Evolutionary conservation across 2,329 filamentous ascomycete species (phyloP), one percentile per base, ranked within the genome.

Genomic region (Aspergillus fumigatus): DNA sequence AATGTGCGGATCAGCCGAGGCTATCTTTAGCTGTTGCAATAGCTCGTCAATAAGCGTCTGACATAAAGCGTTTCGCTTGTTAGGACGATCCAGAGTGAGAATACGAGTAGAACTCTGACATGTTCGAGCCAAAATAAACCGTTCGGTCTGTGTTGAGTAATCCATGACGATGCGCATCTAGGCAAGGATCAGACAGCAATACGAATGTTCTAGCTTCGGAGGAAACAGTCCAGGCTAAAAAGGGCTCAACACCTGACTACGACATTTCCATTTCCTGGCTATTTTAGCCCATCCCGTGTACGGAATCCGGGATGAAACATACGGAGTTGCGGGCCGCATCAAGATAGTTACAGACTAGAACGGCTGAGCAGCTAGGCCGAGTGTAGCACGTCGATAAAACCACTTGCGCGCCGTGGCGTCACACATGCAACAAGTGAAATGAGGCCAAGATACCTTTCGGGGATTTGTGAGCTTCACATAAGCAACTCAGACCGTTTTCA

Each of bases 51-150:
- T 58, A 3, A 58, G 53, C 3, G 23, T 27, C 27, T 55, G 56
- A 14, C 49, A 58, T 10, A 58, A 32, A 9, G 56, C 56, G 29
- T 58, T 58, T 8, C 53, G 45, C 35, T 58, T 58, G 5, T 50
- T 19, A 2, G 56, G 56, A 8, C 56, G 50, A 48, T 55, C 56
- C 14, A 58, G 21, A 3, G 38, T 53, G 49, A 51, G 48, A 6
- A 55, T 21, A 0, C 38, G 54, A 9, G 43, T 29, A 11, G 29
- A 32, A 1, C 45, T 19, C 4, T 6, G 35, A 19, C 26, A 38
- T 21, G 50, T 53, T 21, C 26, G 11, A 11, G 32, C 45, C n/a
- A 53, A 25, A 10, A 56, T 21, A 26, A 50, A 19, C 2, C 1
- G 4, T 32, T 32, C 11, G 11, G 29, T 32, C 11, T 11, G 3